Conservation (phyloP, 352 stramenopile genomes). For the Globisporangium takayamanum region DNA sequence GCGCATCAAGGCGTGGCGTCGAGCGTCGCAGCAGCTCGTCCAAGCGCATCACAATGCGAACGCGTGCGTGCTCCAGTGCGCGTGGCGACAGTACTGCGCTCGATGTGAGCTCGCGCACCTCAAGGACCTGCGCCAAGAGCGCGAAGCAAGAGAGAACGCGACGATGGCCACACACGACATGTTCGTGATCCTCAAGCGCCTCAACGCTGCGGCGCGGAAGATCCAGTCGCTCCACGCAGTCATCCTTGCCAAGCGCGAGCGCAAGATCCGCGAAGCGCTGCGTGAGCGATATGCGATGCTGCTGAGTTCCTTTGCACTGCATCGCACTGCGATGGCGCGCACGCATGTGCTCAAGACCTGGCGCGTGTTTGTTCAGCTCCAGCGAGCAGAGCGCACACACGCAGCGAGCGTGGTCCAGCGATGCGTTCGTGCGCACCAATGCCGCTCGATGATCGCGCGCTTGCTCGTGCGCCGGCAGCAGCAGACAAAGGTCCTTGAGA, state of each 20-base stretch:
- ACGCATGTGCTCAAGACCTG: slow-evolving; percentile 27
- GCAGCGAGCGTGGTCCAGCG: slow-evolving; percentile 37
- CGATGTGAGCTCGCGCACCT: slow-evolving; percentile 18
- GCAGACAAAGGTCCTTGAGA: slow-evolving; percentile 32
- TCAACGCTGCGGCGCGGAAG: slow-evolving; percentile 32
- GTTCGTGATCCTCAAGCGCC: slow-evolving; percentile 24
- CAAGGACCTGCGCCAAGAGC: slow-evolving; percentile 18
- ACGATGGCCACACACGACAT: slow-evolving; percentile 40
- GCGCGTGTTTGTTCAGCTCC: slow-evolving; percentile 29
- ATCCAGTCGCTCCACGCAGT: slow-evolving; percentile 57
- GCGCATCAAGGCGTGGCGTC: slow-evolving; percentile 17
- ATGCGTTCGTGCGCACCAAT: slow-evolving; percentile 27
- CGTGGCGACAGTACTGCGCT: slow-evolving; percentile 29
- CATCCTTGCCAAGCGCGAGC: slow-evolving; percentile 22
- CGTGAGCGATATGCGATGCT: slow-evolving; percentile 29
- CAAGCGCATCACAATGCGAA: slow-evolving; percentile 23
- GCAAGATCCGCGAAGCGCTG: slow-evolving; percentile 25
- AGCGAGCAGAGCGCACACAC: slow-evolving; percentile 22
- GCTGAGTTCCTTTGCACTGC: slow-evolving; percentile 32
- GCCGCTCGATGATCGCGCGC: slow-evolving; percentile 27
- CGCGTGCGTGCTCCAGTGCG: slow-evolving; percentile 38
- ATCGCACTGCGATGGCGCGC: slow-evolving; percentile 21
- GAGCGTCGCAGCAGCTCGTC: slow-evolving; percentile 15
- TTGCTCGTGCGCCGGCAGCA: slow-evolving; percentile 29
- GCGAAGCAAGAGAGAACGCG: slow-evolving; percentile 29